Evolutionary conservation across 1,139 yeast species (phyloP).

Genomic region (Debaryomyces nepalensis): DNA sequence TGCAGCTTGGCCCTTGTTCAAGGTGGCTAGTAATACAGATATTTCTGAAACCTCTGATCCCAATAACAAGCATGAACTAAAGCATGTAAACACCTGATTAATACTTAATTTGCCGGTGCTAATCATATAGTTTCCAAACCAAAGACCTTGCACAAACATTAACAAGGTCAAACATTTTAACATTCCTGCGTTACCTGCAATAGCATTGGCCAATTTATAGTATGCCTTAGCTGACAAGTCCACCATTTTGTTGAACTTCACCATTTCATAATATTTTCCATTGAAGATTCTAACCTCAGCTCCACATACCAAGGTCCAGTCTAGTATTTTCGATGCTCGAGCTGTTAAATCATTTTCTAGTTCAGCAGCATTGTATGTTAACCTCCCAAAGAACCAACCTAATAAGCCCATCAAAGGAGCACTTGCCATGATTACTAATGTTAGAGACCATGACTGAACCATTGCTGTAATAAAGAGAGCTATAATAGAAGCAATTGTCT

Average conservation of each 20-base stretch:
- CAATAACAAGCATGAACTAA: constrained; percentile 75
- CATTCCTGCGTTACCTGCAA: constrained; percentile 61
- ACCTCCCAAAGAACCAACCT: constrained; percentile 55
- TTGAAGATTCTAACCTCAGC: constrained; percentile 64
- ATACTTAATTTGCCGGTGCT: constrained; percentile 51
- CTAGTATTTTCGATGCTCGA: constrained; percentile 60
- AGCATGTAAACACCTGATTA: constrained; percentile 77
- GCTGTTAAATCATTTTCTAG: constrained; percentile 62
- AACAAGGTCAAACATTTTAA: constrained; percentile 61
- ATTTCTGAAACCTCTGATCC: constrained; percentile 61
- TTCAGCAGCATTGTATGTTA: constrained; percentile 55
- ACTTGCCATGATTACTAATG: constrained; percentile 72
- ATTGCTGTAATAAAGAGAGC: constrained; percentile 71
- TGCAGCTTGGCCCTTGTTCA: constrained; percentile 71
- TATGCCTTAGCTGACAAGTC: constrained; percentile 52
- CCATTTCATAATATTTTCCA: constrained; percentile 57
- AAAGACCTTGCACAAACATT: constrained; percentile 90
- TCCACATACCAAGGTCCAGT: constrained; percentile 72
- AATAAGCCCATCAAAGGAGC: constrained; percentile 65
- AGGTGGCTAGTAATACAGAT: constrained; percentile 55
- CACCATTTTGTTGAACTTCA: constrained; percentile 45
- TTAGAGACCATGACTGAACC: constrained; percentile 80
- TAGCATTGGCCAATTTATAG: constrained; percentile 49
- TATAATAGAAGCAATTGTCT: constrained; percentile 54
- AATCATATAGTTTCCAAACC: constrained; percentile 81